Conservation (phyloP, 768 basidiomycete species). For the Trametes sanguinea region DNA sequence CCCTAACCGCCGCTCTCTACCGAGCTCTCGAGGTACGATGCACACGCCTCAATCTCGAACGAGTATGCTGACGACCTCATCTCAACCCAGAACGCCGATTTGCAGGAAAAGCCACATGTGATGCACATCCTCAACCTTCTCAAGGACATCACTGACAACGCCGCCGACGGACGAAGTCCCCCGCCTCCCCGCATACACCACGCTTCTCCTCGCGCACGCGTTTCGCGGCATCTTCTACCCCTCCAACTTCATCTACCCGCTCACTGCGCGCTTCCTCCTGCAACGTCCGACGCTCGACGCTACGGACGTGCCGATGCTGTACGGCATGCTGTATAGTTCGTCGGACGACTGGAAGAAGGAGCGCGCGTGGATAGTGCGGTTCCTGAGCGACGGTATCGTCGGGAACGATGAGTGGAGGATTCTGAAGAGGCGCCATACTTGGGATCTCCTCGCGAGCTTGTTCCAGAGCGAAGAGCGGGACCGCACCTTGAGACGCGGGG, state of each 20-base stretch:
- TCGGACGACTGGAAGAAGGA: slow-evolving; percentile 83
- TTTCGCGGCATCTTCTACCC: slow-evolving; percentile 84
- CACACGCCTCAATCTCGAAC: not conserved
- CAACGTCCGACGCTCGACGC: slow-evolving; percentile 83
- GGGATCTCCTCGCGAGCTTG: slow-evolving; percentile 83
- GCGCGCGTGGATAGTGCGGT: slow-evolving; percentile 84
- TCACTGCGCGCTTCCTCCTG: slow-evolving; percentile 84
- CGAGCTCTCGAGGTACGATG: slow-evolving; percentile 60
- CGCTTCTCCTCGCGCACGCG: slow-evolving; percentile 82
- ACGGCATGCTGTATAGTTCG: slow-evolving; percentile 79
- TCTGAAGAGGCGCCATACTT: slow-evolving; percentile 79
- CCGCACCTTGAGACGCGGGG: slow-evolving; percentile 49
- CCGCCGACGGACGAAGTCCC: slow-evolving; percentile 38
- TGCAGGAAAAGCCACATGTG: slow-evolving; percentile 80
- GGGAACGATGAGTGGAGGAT: slow-evolving; percentile 80
- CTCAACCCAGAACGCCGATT: slow-evolving; percentile 48
- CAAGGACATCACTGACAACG: slow-evolving; percentile 56
- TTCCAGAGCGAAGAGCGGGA: slow-evolving; percentile 70
- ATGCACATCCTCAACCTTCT: slow-evolving; percentile 67
- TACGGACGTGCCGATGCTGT: slow-evolving; percentile 88
- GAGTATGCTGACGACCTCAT: not conserved
- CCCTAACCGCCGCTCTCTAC: slow-evolving; percentile 63
- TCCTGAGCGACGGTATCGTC: slow-evolving; percentile 79
- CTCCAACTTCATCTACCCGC: slow-evolving; percentile 84
- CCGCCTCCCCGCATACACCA: slow-evolving; percentile 75